phyloP scores from a whole-genome alignment of 768 basidiomycete genomes.

The Coprinopsis sp. region DNA sequence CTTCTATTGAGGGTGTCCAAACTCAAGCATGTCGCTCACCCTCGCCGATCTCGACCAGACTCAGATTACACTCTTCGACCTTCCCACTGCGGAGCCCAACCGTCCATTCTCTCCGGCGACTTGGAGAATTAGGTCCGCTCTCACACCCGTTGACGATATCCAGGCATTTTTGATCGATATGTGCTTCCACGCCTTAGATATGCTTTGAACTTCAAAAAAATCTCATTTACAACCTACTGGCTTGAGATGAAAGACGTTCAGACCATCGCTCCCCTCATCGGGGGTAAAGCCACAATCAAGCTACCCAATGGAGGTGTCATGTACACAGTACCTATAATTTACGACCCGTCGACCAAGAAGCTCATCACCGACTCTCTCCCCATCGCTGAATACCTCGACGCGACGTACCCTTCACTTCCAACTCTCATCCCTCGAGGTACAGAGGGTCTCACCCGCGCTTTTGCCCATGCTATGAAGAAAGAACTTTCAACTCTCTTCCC shows the following conservation, averaged over 20 bases:
- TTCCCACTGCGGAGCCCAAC: not conserved
- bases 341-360: constrained; percentile 38
- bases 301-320: not conserved
- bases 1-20: no score
- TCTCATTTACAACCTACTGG: constrained; percentile 8
- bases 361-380: constrained; percentile 32
- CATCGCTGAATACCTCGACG: constrained; percentile 43
- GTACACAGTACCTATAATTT: constrained; percentile 42
- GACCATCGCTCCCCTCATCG: not conserved
- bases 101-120: constrained; percentile 1
- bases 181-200: constrained; percentile 1
- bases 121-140: constrained; percentile 4
- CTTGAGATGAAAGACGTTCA: constrained; percentile 10
- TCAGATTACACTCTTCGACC: constrained; percentile 8
- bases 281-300: constrained; percentile 2
- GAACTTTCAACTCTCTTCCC: constrained; percentile 5
- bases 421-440: constrained; percentile 29
- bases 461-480: constrained; percentile 14
- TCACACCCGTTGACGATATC: not conserved
- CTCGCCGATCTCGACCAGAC: constrained; percentile 3
- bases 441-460: constrained; percentile 27
- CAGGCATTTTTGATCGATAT: not conserved
- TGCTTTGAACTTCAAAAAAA: constrained; percentile 10
- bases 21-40: no score
- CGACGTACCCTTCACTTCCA: constrained; percentile 33